phyloP scores from a whole-genome alignment of 371 early-diverging fungal genomes.

The Gilbertella persicaria region DNA sequence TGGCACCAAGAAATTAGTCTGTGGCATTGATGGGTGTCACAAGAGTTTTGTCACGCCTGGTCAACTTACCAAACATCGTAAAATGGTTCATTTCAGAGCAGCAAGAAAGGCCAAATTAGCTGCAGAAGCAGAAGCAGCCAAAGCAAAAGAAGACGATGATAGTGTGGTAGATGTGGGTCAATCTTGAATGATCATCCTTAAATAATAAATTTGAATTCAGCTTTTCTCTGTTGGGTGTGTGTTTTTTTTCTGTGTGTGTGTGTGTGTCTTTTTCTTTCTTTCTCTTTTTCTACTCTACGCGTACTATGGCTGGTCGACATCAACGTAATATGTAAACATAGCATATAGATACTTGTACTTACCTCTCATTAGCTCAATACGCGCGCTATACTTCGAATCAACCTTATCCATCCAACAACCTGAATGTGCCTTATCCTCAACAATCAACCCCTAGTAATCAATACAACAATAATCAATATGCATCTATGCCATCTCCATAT shows the following conservation, averaged over 20 bases:
- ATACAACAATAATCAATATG: constrained; percentile 18
- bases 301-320: constrained; percentile 31
- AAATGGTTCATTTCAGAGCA: constrained; percentile 57
- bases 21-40: constrained; percentile 51
- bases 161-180: background rate
- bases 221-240: background rate
- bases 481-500: constrained; percentile 52
- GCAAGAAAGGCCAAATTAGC: constrained; percentile 44
- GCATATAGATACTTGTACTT: too few relatives aligned
- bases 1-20: constrained; percentile 47
- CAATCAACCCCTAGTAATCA: constrained; percentile 6
- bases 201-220: too few relatives aligned
- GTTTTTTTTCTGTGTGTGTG: too few relatives aligned
- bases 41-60: constrained; percentile 54
- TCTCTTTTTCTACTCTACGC: background rate
- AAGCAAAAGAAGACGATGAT: background rate
- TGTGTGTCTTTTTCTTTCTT: too few relatives aligned
- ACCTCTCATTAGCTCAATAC: constrained; percentile 32
- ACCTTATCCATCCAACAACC: constrained; percentile 30
- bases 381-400: constrained; percentile 46
- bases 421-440: constrained; percentile 40
- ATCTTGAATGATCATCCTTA: too few relatives aligned
- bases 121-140: constrained; percentile 42
- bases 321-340: constrained; percentile 35
- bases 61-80: constrained; percentile 52